These are phyloP conservation scores for Cordyceps militaris DNA, from an alignment of 2,329 filamentous ascomycete genomes.

Conservation along the genomic window DNA sequence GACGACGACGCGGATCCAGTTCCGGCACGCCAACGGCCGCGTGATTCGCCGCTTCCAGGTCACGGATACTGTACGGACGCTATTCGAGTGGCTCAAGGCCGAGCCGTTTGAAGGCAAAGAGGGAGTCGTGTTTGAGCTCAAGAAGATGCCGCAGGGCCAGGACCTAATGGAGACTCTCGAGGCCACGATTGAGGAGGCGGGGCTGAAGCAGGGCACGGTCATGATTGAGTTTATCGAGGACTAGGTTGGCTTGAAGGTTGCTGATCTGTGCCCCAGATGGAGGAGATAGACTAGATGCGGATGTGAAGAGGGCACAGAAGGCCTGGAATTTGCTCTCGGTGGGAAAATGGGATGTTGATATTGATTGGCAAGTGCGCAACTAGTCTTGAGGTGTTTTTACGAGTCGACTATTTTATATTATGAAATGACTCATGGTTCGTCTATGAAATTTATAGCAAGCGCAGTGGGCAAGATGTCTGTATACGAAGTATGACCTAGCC, in stretches of 20 bases:
- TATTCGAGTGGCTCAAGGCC: conserved; percentile 97
- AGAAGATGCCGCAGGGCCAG: conserved; percentile 67
- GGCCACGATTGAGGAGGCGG: conserved; percentile 68
- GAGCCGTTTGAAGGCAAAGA: conserved; percentile 74
- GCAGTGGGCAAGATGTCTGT: too few relatives aligned
- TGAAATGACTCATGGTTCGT: too few relatives aligned
- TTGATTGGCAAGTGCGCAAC: too few relatives aligned
- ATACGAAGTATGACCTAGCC: too few relatives aligned
- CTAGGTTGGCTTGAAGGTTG: conserved; percentile 18
- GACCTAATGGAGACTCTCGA: conserved; percentile 75
- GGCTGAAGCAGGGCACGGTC: conserved; percentile 85
- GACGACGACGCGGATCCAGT: conserved; percentile 82
- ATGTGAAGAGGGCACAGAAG: too few relatives aligned
- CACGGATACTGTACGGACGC: conserved; percentile 66
- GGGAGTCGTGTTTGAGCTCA: conserved; percentile 77
- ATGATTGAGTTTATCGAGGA: conserved; percentile 86
- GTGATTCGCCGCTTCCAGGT: conserved; percentile 81
- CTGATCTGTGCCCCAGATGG: not conserved
- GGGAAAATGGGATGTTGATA: too few relatives aligned
- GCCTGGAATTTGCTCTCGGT: too few relatives aligned
- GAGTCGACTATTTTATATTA: too few relatives aligned
- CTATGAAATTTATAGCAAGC: too few relatives aligned
- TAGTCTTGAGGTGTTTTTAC: too few relatives aligned
- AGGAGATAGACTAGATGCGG: not conserved
- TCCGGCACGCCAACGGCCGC: conserved; percentile 76